These are phyloP conservation scores for Ceratocystis albifundus DNA, from an alignment of 2,329 filamentous ascomycete genomes.

Conservation along the genomic window DNA sequence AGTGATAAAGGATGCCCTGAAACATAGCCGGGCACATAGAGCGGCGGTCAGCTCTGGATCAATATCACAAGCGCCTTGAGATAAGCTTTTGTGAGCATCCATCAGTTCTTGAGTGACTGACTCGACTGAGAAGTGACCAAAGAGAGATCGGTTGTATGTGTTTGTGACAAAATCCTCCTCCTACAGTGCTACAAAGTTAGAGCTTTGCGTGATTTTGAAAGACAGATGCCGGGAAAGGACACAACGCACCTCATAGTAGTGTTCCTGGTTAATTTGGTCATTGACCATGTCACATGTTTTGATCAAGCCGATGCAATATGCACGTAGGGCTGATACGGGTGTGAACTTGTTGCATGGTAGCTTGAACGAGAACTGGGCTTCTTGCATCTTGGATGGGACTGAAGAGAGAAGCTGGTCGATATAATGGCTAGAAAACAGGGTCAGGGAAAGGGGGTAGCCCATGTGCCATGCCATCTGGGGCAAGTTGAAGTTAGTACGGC, in stretches of 20 bases:
- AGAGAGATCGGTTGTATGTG: slow-evolving; percentile 68
- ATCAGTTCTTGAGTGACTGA: slow-evolving; percentile 46
- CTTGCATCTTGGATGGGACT: slow-evolving; percentile 48
- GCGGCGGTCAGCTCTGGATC: slow-evolving; percentile 39
- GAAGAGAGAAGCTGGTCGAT: slow-evolving; percentile 72
- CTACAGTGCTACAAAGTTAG: slow-evolving; percentile 33
- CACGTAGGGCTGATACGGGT: slow-evolving; percentile 57
- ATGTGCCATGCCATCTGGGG: slow-evolving; percentile 85
- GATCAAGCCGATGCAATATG: slow-evolving; percentile 75
- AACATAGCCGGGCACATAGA: slow-evolving; percentile 51
- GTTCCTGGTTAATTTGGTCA: slow-evolving; percentile 63
- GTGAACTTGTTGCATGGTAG: slow-evolving; percentile 31
- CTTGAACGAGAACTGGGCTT: slow-evolving; percentile 49
- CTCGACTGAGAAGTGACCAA: slow-evolving; percentile 50
- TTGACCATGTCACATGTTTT: slow-evolving; percentile 76
- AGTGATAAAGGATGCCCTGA: slow-evolving; percentile 53
- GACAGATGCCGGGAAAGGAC: background rate
- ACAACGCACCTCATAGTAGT: slow-evolving; percentile 70
- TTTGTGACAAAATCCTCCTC: slow-evolving; percentile 96
- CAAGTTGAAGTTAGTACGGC: slow-evolving; percentile 12
- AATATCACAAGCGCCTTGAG: background rate
- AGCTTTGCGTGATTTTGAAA: background rate
- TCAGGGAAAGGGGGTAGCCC: slow-evolving; percentile 91
- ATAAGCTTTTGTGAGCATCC: slow-evolving; percentile 39
- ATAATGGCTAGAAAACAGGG: slow-evolving; percentile 84